Conservation (phyloP, 2,329 filamentous ascomycete genomes). For the Diplocarpon mali region DNA sequence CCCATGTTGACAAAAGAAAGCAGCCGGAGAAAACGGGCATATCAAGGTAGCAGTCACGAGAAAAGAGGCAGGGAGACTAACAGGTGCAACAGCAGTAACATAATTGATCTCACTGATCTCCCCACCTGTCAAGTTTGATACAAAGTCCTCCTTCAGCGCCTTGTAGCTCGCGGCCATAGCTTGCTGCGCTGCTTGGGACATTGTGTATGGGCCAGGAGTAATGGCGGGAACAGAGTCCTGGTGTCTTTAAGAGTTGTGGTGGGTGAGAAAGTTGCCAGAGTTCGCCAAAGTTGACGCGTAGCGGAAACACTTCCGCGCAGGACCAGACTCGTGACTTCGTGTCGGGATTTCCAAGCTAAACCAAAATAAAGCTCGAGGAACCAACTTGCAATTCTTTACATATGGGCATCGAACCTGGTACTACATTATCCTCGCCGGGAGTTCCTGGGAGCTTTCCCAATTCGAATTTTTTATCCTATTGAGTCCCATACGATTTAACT, state of each 20-base stretch:
- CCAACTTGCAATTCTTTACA: too few relatives aligned
- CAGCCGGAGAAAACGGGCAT: background rate
- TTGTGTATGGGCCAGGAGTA: background rate
- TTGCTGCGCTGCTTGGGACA: conserved; percentile 26
- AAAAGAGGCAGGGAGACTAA: conserved; percentile 35
- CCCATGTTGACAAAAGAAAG: background rate
- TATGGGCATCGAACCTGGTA: too few relatives aligned
- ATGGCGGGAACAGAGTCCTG: conserved; percentile 4
- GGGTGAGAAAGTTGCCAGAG: conserved; percentile 15
- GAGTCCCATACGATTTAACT: too few relatives aligned
- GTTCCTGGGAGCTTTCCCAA: too few relatives aligned
- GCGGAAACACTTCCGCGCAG: background rate
- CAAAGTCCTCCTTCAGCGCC: conserved; percentile 86
- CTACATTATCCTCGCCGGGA: too few relatives aligned
- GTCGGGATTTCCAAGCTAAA: too few relatives aligned
- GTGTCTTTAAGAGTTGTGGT: background rate
- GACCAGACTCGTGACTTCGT: background rate
- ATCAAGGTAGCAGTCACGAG: background rate
- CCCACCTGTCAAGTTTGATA: conserved; percentile 81
- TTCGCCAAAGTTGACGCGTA: conserved; percentile 4
- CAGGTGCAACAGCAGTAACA: conserved; percentile 76
- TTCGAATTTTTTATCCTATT: too few relatives aligned
- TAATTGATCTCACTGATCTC: conserved; percentile 75
- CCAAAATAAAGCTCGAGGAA: too few relatives aligned
- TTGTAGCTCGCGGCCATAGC: conserved; percentile 58